Base-by-base conservation (phyloP, 805 yeast species). In the Candida multigemmis region DNA sequence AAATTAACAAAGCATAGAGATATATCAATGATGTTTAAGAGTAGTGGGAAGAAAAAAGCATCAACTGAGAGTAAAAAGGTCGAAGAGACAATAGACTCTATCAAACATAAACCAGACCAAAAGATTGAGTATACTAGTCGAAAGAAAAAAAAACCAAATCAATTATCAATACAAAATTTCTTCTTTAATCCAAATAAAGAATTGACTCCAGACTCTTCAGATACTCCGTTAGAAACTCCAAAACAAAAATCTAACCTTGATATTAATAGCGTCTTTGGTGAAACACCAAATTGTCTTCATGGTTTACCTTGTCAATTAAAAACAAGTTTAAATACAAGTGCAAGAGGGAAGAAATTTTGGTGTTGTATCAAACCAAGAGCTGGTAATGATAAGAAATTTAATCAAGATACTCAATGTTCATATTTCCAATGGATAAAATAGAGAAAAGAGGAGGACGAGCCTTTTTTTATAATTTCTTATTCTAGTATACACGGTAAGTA, bases 1-100 rank as follows among this genome's bases (percentile, higher is more conserved):
- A 66, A 65, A 12, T 33, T 65, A 9, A 34, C 33, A 8, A 48
- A 46, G 25, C 47, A 48, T 25, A 34, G 45, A 19, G 66, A 60
- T 32, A 60, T 60, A 6, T 46, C 59, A 3, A 27, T 34, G 11
- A 37, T 59, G 39, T 60, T 60, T 28, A 25, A 23, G 13, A n/a
- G 20, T 4, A 25, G 20, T 12, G 31, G 28, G 12, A 25, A 35
- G 20, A 34, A 37, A 20, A 11, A 35, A 24, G 5, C 27, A 25
- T n/a, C 20, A 21, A 12, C 22, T 9, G 14, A 23, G n/a, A n/a
- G n/a, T n/a, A n/a, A n/a, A n/a, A n/a, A n/a, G n/a, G n/a, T n/a
- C n/a, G n/a, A n/a, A n/a, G n/a, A n/a, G n/a, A n/a, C n/a, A n/a
- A n/a, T n/a, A n/a, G n/a, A n/a, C n/a, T n/a, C n/a, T 7, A 16